Base-by-base conservation (phyloP, 1,139 yeast species). In the Nakaseomyces bracarensis region DNA sequence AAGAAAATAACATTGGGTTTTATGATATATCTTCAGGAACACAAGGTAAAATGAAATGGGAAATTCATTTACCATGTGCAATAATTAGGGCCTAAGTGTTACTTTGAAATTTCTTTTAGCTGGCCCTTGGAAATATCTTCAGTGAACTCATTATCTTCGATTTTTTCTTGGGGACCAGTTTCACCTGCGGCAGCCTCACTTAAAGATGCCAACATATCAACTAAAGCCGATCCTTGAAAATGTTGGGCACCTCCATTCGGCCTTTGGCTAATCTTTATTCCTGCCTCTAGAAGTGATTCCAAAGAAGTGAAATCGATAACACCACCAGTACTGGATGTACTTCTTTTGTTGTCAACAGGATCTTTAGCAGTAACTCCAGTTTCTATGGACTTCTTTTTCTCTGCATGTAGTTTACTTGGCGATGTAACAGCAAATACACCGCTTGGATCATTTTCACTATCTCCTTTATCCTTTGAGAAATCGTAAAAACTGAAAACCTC, bases 181-280 rank as follows among this genome's bases (percentile, higher is more conserved):
- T 51, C 57, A 16, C 58, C 64, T 28, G 68, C 67, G 10, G 63
- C 58, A 2, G 69, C 67, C 18, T 56, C 53, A 29, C 61, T 60
- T 42, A 60, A 48, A n/a, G 66, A 53, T 3, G 62, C 58, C 36
- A 62, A 43, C 48, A 62, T 55, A 23, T 61, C 62, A 14, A 58
- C 50, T 34, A 63, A 46, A 8, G 59, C 55, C 25, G 60, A 51
- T 10, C 63, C 60, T 36, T 59, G 61, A 39, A 58, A 56, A 39
- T 55, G 45, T 8, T 39, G 27, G 4, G 30, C 26, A 11, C 34
- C 33, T 14, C 34, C 38, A 14, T 53, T 52, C 31, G 51, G 54
- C 16, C 57, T 57, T 30, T 51, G 57, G 11, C 57, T 51, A 30
- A 58, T 49, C 39, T 56, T 58, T 20, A 57, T 50, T 11, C 64